Base-by-base conservation (phyloP, 2,329 filamentous ascomycete genomes). In the Ascocoryne sarcoides region DNA sequence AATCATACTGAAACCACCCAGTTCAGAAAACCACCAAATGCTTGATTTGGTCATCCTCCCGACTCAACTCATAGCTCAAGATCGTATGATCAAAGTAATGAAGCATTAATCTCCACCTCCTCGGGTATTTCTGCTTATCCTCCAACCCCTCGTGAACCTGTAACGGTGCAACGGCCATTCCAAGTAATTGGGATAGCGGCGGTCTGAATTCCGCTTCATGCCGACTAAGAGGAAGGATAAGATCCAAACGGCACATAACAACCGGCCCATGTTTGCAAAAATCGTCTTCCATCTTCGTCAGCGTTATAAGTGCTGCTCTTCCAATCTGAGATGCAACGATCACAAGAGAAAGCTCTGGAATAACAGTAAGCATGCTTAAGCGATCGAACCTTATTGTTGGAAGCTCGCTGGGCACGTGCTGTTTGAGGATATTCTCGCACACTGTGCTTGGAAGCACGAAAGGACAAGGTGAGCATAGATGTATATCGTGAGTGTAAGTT, bases 81-180 rank as follows among this genome's bases (percentile, higher is more conserved):
- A 89, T 71, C 2, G 74, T 73, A 52, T 84, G 77, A 59, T 87
- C 77, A 43, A 71, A 70, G 57, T 82, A 89, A 57, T 84, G 78
- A 60, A 89, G 62, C 57, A 90, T 72, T 42, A 90, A 50, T 43
- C 82, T 66, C 69, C 80, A 88, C 42, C 74, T 67, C 47, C 67
- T 65, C 18, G 12, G 4, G n/a, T n/a, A n/a, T n/a, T n/a, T n/a
- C n/a, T n/a, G n/a, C n/a, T n/a, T n/a, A n/a, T n/a, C n/a, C n/a
- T n/a, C n/a, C n/a, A n/a, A n/a, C n/a, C n/a, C n/a, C n/a, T n/a
- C n/a, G 10, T 32, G 37, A 16, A 36, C 35, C 18, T 33, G 80
- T 5, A 84, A 62, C 0, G 79, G 82, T 2, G 75, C 75, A 2
- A 81, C 69, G 0, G 84, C 82, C 40, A 89, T 67, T 0, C 84